Evolutionary conservation across 345 rosid species (phyloP).

Genomic region (Mangifera indica): DNA sequence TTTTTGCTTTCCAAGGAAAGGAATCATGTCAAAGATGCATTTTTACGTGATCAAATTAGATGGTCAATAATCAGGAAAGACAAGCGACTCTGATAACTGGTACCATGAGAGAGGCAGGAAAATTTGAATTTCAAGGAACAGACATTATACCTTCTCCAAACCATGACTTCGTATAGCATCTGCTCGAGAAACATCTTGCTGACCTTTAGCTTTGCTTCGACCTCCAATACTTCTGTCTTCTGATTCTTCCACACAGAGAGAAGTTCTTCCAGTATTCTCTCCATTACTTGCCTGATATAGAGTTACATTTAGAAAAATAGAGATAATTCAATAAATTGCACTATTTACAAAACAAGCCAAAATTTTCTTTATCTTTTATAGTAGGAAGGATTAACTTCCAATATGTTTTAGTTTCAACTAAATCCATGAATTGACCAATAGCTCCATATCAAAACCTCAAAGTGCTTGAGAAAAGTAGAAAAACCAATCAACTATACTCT

Average conservation of each 20-base stretch:
- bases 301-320: not conserved
- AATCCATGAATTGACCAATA: no score
- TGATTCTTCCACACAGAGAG: constrained; percentile 36
- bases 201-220: constrained; percentile 32
- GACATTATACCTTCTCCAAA: constrained; percentile 13
- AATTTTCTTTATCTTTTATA: not conserved
- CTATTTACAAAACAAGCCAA: not conserved
- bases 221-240: constrained; percentile 31
- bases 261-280: constrained; percentile 33
- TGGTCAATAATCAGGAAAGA: not conserved
- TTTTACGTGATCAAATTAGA: not conserved
- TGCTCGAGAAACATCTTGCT: constrained; percentile 22
- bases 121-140: not conserved
- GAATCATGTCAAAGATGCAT: not conserved
- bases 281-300: constrained; percentile 38
- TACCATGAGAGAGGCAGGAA: not conserved
- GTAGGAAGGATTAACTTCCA: not conserved
- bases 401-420: no score
- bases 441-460: no score
- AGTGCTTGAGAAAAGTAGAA: no score
- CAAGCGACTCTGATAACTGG: not conserved
- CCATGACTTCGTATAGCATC: constrained; percentile 32
- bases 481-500: no score
- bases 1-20: not conserved
- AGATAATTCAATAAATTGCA: not conserved